Conservation (phyloP, 805 yeast genomes). For the Starmerella tilneyi region DNA sequence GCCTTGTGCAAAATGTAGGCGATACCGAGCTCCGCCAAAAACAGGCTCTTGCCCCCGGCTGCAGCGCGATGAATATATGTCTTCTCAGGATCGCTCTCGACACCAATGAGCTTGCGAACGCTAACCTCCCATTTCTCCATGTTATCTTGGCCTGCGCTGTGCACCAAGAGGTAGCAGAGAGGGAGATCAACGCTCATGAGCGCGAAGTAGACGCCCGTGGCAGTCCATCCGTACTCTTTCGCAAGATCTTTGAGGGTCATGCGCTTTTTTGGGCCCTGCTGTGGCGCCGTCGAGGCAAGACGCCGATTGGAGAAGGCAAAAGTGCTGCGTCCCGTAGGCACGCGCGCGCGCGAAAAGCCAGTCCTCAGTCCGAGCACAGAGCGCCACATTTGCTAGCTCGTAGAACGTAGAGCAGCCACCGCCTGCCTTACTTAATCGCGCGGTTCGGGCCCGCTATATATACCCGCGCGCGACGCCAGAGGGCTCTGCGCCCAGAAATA, state of each 20-base stretch:
- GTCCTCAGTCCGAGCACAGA: not conserved
- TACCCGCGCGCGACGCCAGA: too few species aligned
- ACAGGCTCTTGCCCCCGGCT: conserved; percentile 32
- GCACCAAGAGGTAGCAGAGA: conserved; percentile 69
- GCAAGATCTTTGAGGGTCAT: conserved; percentile 46
- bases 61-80: conserved; percentile 24
- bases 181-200: conserved; percentile 74
- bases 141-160: conserved; percentile 74
- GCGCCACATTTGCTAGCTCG: conserved; percentile 1
- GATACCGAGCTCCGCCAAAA: conserved; percentile 74
- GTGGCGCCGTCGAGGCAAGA: not conserved
- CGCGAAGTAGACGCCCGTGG: conserved; percentile 71
- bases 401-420: not conserved
- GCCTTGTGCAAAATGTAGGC: conserved; percentile 93
- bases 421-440: not conserved
- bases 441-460: too few species aligned
- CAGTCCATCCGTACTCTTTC: conserved; percentile 84
- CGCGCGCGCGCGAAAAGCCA: not conserved
- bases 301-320: conserved; percentile 2
- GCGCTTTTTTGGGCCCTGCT: conserved; percentile 6
- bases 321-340: not conserved
- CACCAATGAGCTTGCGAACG: conserved; percentile 54
- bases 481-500: too few species aligned
- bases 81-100: conserved; percentile 35
- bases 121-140: conserved; percentile 57